phyloP scores from a whole-genome alignment of 140 eudicot species.

The Cichorium intybus region DNA sequence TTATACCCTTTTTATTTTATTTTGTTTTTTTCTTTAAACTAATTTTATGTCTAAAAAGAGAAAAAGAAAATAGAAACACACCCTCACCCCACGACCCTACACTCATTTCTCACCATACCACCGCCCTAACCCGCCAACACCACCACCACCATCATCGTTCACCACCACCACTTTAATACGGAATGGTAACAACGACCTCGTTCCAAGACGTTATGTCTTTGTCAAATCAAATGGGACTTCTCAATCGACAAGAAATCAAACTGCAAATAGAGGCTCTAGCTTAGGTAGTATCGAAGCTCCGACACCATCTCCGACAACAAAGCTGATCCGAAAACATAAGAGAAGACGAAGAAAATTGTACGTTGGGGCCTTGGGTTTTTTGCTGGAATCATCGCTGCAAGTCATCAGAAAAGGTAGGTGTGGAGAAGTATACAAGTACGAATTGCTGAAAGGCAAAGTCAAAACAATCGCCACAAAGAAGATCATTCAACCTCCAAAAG shows the following conservation, averaged over 20 bases:
- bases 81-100: too few relatives aligned
- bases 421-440: conserved; percentile 70
- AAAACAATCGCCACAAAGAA: conserved; percentile 79
- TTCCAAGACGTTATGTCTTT: conserved; percentile 62
- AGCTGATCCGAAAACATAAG: conserved; percentile 9
- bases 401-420: conserved; percentile 85
- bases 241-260: conserved; percentile 26
- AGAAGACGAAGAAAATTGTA: conserved; percentile 28
- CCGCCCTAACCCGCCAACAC: too few relatives aligned
- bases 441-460: conserved; percentile 51
- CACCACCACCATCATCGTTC: too few relatives aligned
- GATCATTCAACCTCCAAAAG: conserved; percentile 52
- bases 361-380: conserved; percentile 71
- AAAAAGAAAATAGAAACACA: too few relatives aligned
- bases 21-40: too few relatives aligned
- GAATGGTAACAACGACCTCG: not conserved
- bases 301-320: conserved; percentile 39
- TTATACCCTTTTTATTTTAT: too few relatives aligned
- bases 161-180: too few relatives aligned
- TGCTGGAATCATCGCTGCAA: conserved; percentile 47
- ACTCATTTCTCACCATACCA: too few relatives aligned
- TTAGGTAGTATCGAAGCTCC: conserved; percentile 22
- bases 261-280: not conserved
- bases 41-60: too few relatives aligned
- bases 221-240: conserved; percentile 40